Conservation (phyloP, 2,329 filamentous ascomycete genomes). For the Paecilomyces formosus region DNA sequence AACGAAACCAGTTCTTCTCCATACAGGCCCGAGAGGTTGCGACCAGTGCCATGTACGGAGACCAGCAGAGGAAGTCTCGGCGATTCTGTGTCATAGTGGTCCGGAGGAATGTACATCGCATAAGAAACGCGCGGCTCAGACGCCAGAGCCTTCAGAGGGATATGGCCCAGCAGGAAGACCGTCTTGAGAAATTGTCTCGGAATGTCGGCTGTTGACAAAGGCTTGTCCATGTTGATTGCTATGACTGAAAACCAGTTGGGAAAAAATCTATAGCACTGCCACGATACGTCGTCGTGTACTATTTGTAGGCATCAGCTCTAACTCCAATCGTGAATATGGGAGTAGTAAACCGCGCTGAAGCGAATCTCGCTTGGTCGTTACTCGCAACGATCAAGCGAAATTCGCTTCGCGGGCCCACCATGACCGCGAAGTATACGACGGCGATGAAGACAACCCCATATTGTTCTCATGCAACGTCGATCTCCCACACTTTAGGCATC, state of each 20-base stretch:
- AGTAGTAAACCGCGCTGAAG: not conserved
- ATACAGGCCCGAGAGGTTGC: slow-evolving; percentile 9
- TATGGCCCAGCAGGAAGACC: slow-evolving; percentile 17
- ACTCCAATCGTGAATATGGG: not conserved
- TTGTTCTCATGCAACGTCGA: not conserved
- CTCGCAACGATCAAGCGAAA: not conserved
- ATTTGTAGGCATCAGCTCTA: not conserved
- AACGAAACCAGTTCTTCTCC: slow-evolving; percentile 9
- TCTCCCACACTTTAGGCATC: not conserved
- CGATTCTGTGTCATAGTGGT: slow-evolving; percentile 8
- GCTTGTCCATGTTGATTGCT: not conserved
- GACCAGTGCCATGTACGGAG: slow-evolving; percentile 21
- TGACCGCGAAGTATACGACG: not conserved
- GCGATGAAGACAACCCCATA: not conserved
- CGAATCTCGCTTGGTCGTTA: too few species aligned
- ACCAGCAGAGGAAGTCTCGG: slow-evolving; percentile 19
- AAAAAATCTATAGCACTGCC: not conserved
- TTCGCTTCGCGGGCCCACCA: not conserved
- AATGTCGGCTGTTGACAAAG: not conserved
- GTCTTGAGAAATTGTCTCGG: slow-evolving; percentile 15
- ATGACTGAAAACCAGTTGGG: not conserved
- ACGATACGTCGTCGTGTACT: not conserved
- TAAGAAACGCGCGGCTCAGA: slow-evolving; percentile 21
- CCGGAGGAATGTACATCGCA: slow-evolving; percentile 17
- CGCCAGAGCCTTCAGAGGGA: slow-evolving; percentile 12